phyloP scores from a whole-genome alignment of 2,329 filamentous ascomycete genomes.

The Dryadomyces quercivorus region DNA sequence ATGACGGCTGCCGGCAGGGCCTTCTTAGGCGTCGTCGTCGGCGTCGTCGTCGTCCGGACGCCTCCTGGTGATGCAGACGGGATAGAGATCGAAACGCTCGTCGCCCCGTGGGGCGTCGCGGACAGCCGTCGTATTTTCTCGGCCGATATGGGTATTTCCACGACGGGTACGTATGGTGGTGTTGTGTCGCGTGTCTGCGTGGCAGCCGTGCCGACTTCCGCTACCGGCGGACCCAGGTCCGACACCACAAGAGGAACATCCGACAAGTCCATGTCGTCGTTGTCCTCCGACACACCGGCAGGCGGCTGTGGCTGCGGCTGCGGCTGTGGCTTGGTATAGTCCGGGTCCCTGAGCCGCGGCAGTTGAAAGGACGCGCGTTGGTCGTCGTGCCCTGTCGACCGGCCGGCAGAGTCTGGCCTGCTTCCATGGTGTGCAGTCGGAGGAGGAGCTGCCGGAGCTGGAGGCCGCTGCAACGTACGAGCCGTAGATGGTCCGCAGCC shows the following conservation, averaged over 20 bases:
- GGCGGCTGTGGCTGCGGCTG: too few relatives aligned
- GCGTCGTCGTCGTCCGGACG: too few relatives aligned
- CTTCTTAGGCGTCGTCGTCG: not conserved
- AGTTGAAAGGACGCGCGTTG: not conserved
- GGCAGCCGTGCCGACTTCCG: not conserved
- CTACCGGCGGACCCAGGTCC: slow-evolving; percentile 4
- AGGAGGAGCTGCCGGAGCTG: not conserved
- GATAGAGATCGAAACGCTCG: not conserved
- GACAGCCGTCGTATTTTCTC: not conserved
- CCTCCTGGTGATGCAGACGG: not conserved
- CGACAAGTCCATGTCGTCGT: not conserved
- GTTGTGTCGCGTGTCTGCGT: not conserved
- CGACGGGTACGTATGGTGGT: not conserved
- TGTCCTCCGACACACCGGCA: too few relatives aligned
- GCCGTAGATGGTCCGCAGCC: not conserved
- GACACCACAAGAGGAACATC: slow-evolving; percentile 7
- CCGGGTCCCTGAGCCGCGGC: not conserved
- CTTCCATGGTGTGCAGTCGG: not conserved
- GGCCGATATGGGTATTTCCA: not conserved
- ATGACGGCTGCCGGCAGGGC: slow-evolving; percentile 2
- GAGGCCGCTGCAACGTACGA: not conserved
- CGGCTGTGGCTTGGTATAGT: not conserved
- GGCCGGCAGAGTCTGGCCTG: not conserved
- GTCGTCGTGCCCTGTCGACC: not conserved
- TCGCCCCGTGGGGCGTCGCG: not conserved